Evolutionary conservation across 1,284 basidiomycete genomes (phyloP).

Genomic region (Sporisorium iseilematis-ciliati): DNA sequence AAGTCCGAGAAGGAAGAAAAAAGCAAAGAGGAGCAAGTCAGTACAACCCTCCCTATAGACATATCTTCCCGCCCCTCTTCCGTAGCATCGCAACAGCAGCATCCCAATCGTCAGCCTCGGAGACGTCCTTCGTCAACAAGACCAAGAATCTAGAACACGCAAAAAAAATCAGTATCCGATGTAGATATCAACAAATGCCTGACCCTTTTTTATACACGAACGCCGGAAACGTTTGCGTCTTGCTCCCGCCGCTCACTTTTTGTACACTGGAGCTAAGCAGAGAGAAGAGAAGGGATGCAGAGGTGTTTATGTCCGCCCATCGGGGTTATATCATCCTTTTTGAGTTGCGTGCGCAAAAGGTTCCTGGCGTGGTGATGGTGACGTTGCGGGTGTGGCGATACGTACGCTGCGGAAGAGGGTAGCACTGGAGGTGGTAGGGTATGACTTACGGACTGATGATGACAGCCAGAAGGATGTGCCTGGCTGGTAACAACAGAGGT

Average conservation of each 20-base stretch:
- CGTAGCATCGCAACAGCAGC: neutral
- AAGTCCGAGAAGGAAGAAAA: neutral
- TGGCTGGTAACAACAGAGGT: neutral
- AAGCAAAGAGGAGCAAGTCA: constrained; percentile 15
- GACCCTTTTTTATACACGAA: constrained; percentile 44
- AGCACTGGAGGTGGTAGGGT: neutral
- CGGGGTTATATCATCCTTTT: constrained; percentile 49
- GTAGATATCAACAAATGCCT: constrained; percentile 59
- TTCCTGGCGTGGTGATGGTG: neutral
- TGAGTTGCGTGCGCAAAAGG: neutral
- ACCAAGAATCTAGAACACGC: neutral
- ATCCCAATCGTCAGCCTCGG: neutral
- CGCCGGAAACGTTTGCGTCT: constrained; percentile 37
- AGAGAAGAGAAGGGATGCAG: constrained; percentile 34
- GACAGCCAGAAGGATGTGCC: neutral
- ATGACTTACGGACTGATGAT: constrained; percentile 8
- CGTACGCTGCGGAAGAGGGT: neutral
- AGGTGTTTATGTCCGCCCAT: constrained; percentile 58
- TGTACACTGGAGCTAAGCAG: constrained; percentile 52
- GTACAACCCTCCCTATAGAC: neutral
- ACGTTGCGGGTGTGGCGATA: neutral
- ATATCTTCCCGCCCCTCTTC: neutral
- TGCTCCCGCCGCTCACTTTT: constrained; percentile 44
- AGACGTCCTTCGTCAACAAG: neutral
- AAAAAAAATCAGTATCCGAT: constrained; percentile 51